These are phyloP conservation scores for Solanum bulbocastanum DNA, from an alignment of 257 asterid genomes.

Conservation along the genomic window DNA sequence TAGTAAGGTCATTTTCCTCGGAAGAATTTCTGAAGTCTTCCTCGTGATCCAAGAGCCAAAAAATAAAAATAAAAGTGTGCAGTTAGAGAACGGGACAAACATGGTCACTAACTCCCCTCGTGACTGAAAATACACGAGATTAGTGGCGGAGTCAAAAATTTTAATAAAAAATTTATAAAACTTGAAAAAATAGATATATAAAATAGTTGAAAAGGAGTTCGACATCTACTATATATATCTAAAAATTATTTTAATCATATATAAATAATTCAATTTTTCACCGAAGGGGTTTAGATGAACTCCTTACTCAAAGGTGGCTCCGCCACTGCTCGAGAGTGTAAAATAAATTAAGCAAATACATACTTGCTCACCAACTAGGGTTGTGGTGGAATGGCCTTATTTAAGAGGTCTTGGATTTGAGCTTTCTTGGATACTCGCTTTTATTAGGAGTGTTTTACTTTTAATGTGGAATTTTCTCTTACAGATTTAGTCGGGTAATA, in stretches of 20 bases:
- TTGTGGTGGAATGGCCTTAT: too few relatives aligned
- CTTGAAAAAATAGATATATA: rapidly evolving
- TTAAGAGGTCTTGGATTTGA: too few relatives aligned
- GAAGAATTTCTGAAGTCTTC: too few relatives aligned
- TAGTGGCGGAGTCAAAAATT: rapidly evolving
- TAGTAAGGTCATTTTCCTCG: background rate
- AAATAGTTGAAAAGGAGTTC: too few relatives aligned
- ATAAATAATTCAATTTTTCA: too few relatives aligned
- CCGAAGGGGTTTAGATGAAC: rapidly evolving
- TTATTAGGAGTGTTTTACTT: too few relatives aligned
- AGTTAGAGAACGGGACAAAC: background rate
- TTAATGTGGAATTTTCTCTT: rapidly evolving
- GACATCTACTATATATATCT: too few relatives aligned
- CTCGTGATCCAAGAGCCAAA: background rate
- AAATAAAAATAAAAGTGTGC: background rate
- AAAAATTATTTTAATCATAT: too few relatives aligned
- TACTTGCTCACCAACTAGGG: too few relatives aligned
- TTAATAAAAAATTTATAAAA: too few relatives aligned
- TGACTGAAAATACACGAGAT: background rate
- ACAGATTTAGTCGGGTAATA: too few relatives aligned
- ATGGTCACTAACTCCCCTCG: background rate
- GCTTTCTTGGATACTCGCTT: rapidly evolving
- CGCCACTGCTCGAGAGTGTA: background rate
- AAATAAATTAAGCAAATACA: background rate
- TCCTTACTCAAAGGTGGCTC: too few relatives aligned